phyloP scores from a whole-genome alignment of 2,329 filamentous ascomycete species.

The Penicillium occitanis region DNA sequence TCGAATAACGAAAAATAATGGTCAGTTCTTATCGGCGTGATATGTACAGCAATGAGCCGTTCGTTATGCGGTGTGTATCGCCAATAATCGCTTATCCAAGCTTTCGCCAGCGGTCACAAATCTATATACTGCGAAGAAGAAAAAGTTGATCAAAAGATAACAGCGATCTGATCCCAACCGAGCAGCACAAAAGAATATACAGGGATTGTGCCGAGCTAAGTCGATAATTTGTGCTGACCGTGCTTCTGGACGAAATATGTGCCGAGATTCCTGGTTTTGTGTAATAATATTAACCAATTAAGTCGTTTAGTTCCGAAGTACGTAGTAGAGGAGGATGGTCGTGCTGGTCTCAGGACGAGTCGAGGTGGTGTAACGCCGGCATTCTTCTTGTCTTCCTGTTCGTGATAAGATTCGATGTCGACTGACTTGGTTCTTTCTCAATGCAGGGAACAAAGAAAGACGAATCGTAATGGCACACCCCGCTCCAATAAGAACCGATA shows the following conservation, averaged over 20 bases:
- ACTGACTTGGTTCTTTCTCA: background rate
- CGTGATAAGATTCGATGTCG: background rate
- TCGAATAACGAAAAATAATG: background rate
- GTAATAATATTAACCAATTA: background rate
- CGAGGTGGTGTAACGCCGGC: background rate
- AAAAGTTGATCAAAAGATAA: background rate
- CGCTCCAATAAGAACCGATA: background rate
- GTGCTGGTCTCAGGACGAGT: conserved; percentile 12
- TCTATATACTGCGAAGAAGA: background rate
- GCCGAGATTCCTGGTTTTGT: background rate
- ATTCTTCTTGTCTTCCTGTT: background rate
- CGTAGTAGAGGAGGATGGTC: background rate
- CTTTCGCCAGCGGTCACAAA: background rate
- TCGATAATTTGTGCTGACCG: background rate
- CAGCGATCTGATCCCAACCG: background rate
- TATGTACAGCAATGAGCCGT: background rate
- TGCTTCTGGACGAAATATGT: background rate
- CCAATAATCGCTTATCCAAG: background rate
- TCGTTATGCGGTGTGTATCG: background rate
- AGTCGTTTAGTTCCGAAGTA: too few species aligned
- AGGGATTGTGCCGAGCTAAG: background rate
- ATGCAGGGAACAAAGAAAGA: background rate
- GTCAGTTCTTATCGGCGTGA: background rate
- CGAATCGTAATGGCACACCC: background rate
- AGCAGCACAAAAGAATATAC: background rate